Evolutionary conservation across 1,284 basidiomycete species (phyloP), one percentile per base, ranked within the genome.

Genomic region (Microbotryum scabiosae): DNA sequence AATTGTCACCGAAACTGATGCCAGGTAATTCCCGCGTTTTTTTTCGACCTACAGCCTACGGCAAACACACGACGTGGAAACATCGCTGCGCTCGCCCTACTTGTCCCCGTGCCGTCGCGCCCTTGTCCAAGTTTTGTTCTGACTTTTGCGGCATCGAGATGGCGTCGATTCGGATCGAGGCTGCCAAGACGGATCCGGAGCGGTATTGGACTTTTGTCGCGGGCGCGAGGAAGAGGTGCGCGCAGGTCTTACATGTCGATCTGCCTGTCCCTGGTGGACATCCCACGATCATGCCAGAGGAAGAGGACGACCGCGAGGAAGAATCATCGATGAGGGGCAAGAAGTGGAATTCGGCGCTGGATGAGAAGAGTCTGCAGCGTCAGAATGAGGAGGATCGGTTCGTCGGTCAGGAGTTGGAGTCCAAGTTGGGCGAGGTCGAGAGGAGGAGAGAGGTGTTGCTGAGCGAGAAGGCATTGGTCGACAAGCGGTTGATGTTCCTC

Each of bases 91-190:
- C 63, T 10, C 66, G 70, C 6, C 63, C 69, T 26, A 70, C 59
- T 6, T 91, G 88, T 71, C 85, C 85, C 72, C 85, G 84, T 65
- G 84, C 88, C 12, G 82, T 85, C 14, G 84, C 86, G 18, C 84
- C 86, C 21, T 82, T 88, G 68, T 90, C 87, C 20, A 90, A 90
- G 74, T 91, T 87, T 71, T 72, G 71, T 57, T 65, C 59, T 50
- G 69, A 70, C 52, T 67, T 55, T 23, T 72, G 71, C 49, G 71
- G 70, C 32, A 57, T 70, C 45, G 54, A 60, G 28, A 69, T 68
- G 48, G 66, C 66, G 16, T 63, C 69, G 3, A 51, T 62, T 3
- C 64, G 65, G 10, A 64, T 72, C 25, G 63, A 66, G n/a, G 54
- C 51, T 4, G 51, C 50, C n/a, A 54, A 54, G 8, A 45, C 64